Conservation (phyloP, 2,329 filamentous ascomycete genomes). For the Colletotrichum tropicale region DNA sequence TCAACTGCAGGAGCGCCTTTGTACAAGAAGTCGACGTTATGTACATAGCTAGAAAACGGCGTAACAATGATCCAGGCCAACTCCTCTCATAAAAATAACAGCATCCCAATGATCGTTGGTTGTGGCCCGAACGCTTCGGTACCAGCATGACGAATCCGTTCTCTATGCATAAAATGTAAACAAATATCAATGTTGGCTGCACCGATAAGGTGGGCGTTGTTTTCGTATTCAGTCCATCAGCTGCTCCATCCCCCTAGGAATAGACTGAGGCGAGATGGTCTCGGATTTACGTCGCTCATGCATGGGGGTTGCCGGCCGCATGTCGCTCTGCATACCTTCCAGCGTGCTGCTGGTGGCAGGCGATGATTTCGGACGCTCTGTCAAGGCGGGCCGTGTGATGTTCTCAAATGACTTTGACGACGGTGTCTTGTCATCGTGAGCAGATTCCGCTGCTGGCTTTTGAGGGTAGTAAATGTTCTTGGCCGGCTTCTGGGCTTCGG, state of each 20-base stretch:
- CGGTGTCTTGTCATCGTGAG: background rate
- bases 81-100: background rate
- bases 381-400: slow-evolving; percentile 2
- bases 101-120: background rate
- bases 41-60: background rate
- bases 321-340: background rate
- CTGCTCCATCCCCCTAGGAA: slow-evolving; percentile 43
- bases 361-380: slow-evolving; percentile 15
- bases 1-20: background rate
- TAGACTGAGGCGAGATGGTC: slow-evolving; percentile 48
- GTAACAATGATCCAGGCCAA: background rate
- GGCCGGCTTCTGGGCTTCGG: slow-evolving; percentile 19
- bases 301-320: slow-evolving; percentile 7
- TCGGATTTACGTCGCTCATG: slow-evolving; percentile 22
- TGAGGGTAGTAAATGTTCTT: slow-evolving; percentile 21
- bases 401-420: background rate
- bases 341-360: background rate
- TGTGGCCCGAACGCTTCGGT: slow-evolving; percentile 19
- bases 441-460: background rate
- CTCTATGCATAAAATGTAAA: slow-evolving; percentile 11
- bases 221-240: slow-evolving; percentile 34
- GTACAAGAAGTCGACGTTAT: slow-evolving; percentile 1
- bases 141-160: background rate
- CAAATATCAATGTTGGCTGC: background rate
- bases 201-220: background rate